Base-by-base conservation (phyloP, 2,329 filamentous ascomycete genomes). In the Apiospora sp. region DNA sequence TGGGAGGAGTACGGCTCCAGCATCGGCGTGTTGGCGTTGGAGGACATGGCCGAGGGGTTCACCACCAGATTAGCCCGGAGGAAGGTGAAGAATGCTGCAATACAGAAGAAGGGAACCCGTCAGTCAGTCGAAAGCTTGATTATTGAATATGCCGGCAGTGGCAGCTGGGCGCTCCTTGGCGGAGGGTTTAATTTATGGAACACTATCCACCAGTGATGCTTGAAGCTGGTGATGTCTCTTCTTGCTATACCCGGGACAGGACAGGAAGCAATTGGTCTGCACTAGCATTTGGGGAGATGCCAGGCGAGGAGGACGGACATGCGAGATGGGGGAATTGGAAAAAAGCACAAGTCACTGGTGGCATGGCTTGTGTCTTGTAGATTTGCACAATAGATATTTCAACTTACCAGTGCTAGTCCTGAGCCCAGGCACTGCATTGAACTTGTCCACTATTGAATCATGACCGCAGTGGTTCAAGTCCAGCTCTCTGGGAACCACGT, bases 51-150 rank as follows among this genome's bases (percentile, higher is more conserved):
- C 74, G 86, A 91, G 67, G 86, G 85, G 70, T 86, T 87, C 72
- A 96, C 90, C 77, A 92, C 91, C 71, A 96, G 89, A 79, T 96
- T 96, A 75, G 93, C 93, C 76, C 93, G 91, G 22, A 96, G 87
- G 77, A 94, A 96, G 72, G 91, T 92, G 83, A 96, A 92, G 85
- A 96, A 96, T 37, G 93, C 94, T 96, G 82, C 73, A 67, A 37
- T 68, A 49, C 69, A 48, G 37, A 14, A 37, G 37, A n/a, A 75
- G 77, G 72, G 77, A 75, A 72, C 10, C 43, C 61, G 72, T 73
- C 74, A 73, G 77, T 77, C 30, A 61, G 54, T 61, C 19, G 74
- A 73, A 41, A 64, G 34, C 58, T 64, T 64, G 34, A 41, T 41
- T 8, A 12, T 41, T 41, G 34, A 41, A 41, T 41, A 41, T 41